phyloP scores from a whole-genome alignment of 169 alveolate species.

The Plasmodium ovale region DNA sequence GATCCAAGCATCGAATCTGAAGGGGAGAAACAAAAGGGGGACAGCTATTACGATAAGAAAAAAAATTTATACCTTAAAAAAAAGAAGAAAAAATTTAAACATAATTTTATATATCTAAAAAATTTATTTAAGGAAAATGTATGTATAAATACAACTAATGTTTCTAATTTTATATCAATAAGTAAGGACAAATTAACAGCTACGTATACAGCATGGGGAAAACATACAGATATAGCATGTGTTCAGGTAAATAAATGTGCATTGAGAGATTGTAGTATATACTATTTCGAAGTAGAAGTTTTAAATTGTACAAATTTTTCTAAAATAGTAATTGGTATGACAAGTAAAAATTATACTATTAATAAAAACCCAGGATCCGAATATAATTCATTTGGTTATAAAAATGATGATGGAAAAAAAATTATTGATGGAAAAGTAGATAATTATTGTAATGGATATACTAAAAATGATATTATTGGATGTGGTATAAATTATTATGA shows the following conservation, averaged over 20 bases:
- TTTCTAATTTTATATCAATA: slow-evolving; percentile 63
- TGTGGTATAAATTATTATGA: slow-evolving; percentile 86
- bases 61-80: slow-evolving; percentile 38
- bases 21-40: slow-evolving; percentile 14
- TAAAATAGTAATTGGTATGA: slow-evolving; percentile 85
- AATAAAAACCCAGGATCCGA: slow-evolving; percentile 87
- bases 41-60: slow-evolving; percentile 31
- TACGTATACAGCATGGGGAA: slow-evolving; percentile 65
- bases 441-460: slow-evolving; percentile 82
- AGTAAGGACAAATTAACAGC: slow-evolving; percentile 71
- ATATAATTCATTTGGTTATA: slow-evolving; percentile 85
- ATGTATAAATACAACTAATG: slow-evolving; percentile 53
- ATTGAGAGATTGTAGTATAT: slow-evolving; percentile 83
- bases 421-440: slow-evolving; percentile 79
- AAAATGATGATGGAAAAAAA: slow-evolving; percentile 84
- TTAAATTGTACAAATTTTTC: slow-evolving; percentile 77
- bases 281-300: slow-evolving; percentile 85
- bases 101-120: slow-evolving; percentile 38
- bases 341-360: slow-evolving; percentile 78
- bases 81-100: slow-evolving; percentile 48
- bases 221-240: slow-evolving; percentile 79
- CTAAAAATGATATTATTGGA: slow-evolving; percentile 86
- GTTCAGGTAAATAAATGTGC: slow-evolving; percentile 86
- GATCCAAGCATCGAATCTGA: not conserved
- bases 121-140: slow-evolving; percentile 43